Evolutionary conservation across 768 basidiomycete species (phyloP), one percentile per base, ranked within the genome.

Genomic region (Dioszegia crocea): DNA sequence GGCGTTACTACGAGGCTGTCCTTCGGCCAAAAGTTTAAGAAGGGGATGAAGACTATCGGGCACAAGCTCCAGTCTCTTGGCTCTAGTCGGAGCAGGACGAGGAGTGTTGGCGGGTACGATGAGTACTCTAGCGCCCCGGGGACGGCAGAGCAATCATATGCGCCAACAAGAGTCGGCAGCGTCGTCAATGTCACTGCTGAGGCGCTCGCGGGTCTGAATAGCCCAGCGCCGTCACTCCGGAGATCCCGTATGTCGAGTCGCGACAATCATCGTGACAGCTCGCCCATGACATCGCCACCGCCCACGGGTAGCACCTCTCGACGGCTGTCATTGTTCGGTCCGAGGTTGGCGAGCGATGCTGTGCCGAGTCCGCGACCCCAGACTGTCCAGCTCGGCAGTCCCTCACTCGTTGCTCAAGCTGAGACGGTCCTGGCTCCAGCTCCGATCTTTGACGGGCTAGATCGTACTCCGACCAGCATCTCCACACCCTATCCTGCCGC

Each of bases 1-100:
- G 84, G 84, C 29, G 70, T 78, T 27, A 78, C 72, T 39, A 74
- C 67, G 29, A 66, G 67, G 10, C 62, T 59, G 16, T 58, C 67
- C 3, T 71, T 76, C 55, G 58, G 67, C 4, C 68, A 73, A 26
- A 68, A 69, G 27, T 58, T 79, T 52, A 64, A 68, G 38, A 68
- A 74, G 55, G 67, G 76, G 30, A 62, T 77, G 61, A 62, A 71
- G 51, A 57, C 52, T 10, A 65, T 74, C 31, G 63, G 64, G 17
- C 56, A 67, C 33, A 74, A 68, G 45, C 54, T 77, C 8, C 62
- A 67, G 19, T 21, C 65, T 14, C 45, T 70, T 26, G 62, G 61
- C 29, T 33, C 52, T 1, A 51, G 63, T 33, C 33, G 33, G 12
- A 75, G 72, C 52, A 46, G 57, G 16, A 19, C 24, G 27, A 63